Conservation (phyloP, 2,329 filamentous ascomycete species). For the Apiospora aurea region DNA sequence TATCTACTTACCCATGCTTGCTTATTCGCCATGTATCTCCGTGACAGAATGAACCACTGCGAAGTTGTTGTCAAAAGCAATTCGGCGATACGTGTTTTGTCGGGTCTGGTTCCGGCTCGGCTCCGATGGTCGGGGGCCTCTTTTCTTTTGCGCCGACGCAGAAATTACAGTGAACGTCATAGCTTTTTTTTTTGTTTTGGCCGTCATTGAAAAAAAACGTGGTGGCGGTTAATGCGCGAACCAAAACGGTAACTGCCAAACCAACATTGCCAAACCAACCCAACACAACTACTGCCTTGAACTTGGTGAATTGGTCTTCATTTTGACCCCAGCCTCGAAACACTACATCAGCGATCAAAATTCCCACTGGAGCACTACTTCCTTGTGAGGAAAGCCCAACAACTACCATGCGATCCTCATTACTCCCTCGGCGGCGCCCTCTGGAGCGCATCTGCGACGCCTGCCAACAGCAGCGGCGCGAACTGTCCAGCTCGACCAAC, state of each 20-base stretch:
- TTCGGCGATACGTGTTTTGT: neutral
- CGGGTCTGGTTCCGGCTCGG: neutral
- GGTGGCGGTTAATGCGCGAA: neutral
- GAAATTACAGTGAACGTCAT: neutral
- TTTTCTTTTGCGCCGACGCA: neutral
- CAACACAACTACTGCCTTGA: neutral
- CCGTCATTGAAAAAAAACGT: conserved; percentile 8
- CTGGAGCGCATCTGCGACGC: conserved; percentile 38
- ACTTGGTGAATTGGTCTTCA: neutral
- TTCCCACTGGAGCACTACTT: neutral
- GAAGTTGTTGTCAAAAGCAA: neutral
- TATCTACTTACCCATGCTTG: no score
- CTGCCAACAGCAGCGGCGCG: conserved; percentile 36
- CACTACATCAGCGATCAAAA: no score
- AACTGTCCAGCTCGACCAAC: neutral
- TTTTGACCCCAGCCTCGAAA: neutral
- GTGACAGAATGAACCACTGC: no score
- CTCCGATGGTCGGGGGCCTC: conserved; percentile 5
- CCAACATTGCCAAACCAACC: neutral
- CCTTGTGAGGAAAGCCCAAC: neutral
- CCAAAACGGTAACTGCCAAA: neutral
- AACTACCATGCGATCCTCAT: conserved; percentile 35
- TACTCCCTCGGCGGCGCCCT: conserved; percentile 31
- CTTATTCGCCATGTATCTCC: no score
- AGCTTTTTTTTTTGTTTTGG: neutral